Evolutionary conservation across 2,329 filamentous ascomycete genomes (phyloP), one percentile per base, ranked within the genome.

Genomic region (Diaporthe eres): DNA sequence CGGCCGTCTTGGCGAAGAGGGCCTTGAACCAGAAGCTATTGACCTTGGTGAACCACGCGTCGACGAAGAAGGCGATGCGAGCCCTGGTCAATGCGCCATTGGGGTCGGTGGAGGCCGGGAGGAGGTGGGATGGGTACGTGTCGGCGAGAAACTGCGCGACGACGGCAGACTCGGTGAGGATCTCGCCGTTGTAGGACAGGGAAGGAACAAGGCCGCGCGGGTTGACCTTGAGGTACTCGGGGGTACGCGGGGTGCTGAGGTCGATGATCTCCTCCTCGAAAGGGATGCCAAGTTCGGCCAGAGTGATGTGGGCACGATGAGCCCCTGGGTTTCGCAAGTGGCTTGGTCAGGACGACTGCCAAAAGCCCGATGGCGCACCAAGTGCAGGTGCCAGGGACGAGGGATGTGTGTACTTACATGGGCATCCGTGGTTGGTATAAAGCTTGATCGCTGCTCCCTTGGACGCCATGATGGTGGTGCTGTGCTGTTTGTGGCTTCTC

Each of bases 181-280:
- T 92, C 77, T 93, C 88, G 77, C 87, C 88, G 77, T 91, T 88
- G 86, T 93, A 93, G 34, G 90, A 88, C 74, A 97, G 85, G 0
- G 91, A 86, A 0, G 95, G 94, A 6, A 97, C 94, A 4, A 95
- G 90, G 19, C 95, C 95, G 74, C 94, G 91, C 78, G 94, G 94
- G 85, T 96, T 96, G 82, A 97, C 85, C 71, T 92, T 87, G 12
- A 97, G 89, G 82, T 96, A 97, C 87, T 92, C 94, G 51, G 90
- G 86, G 39, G 93, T 91, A 13, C 94, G 91, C 0, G 94, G 94
- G 13, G 84, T 89, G 79, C 85, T 83, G 63, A 97, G 88, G 82
- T 96, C 93, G 79, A 97, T 94, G 75, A 91, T 90, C 76, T 94
- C 91, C 78, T 95, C 92, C 75, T 94, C 91, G 80, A 91, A 94